Percentiles rank a stretch among this genome's conserved stretches.
phyloP scores from a whole-genome alignment of 1,284 basidiomycete species.

The Coriolopsis trogii region DNA sequence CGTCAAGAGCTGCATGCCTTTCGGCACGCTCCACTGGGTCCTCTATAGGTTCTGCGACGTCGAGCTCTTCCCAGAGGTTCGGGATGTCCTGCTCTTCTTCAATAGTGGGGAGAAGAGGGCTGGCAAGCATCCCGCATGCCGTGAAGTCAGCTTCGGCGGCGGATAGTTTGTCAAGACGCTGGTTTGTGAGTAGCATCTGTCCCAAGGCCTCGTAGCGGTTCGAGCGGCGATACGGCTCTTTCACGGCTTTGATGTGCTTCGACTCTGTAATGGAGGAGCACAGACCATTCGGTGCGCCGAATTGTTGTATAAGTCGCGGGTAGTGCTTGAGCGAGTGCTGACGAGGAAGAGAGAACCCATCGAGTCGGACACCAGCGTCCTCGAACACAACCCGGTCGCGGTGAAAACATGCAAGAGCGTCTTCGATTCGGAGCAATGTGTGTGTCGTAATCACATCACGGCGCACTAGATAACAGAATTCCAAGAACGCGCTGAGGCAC shows the following conservation, averaged over 20 bases:
- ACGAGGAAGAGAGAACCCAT: conserved; percentile 30
- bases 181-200: too few relatives aligned
- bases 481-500: conserved; percentile 11
- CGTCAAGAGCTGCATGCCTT: too few relatives aligned
- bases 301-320: conserved; percentile 10
- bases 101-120: too few relatives aligned
- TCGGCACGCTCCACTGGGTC: too few relatives aligned
- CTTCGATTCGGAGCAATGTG: not conserved
- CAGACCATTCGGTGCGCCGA: conserved; percentile 27
- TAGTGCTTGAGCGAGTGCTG: conserved; percentile 32
- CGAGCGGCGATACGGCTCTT: conserved; percentile 33
- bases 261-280: conserved; percentile 30
- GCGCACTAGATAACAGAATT: conserved; percentile 20
- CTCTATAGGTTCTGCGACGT: too few relatives aligned
- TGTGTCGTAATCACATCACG: not conserved
- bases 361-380: conserved; percentile 23
- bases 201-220: conserved; percentile 4
- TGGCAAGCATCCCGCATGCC: too few relatives aligned
- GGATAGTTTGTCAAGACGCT: too few relatives aligned
- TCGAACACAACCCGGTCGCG: conserved; percentile 36
- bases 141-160: too few relatives aligned
- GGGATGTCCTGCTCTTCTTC: too few relatives aligned
- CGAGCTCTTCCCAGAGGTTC: too few relatives aligned
- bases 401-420: conserved; percentile 30
- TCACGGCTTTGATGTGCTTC: conserved; percentile 37